A percentile compares a stretch with the other conserved stretches of the same genome.
Evolutionary conservation across 78 protist genomes (phyloP).

Genomic region (Cyanophora paradoxa): DNA sequence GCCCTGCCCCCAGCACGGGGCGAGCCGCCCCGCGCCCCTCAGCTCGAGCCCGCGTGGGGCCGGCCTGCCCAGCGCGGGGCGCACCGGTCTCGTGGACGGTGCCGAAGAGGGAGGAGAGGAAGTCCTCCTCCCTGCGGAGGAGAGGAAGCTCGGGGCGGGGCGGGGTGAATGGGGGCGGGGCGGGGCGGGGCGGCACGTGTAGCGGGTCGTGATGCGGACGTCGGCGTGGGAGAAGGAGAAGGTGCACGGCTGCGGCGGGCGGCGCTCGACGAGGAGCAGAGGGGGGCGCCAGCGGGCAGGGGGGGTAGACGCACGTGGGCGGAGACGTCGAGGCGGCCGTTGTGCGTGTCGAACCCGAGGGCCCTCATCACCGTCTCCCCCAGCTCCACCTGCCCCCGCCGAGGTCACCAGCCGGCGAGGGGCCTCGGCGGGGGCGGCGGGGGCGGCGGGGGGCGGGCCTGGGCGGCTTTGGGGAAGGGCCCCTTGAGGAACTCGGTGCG

Average conservation of each 20-base stretch:
- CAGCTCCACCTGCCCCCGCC: neutral
- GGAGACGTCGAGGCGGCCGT: slow-evolving; percentile 27
- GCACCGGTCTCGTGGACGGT: slow-evolving; percentile 30
- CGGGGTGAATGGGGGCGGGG: too few species aligned
- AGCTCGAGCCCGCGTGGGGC: too few species aligned
- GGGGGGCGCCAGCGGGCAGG: too few species aligned
- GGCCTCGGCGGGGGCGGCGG: neutral
- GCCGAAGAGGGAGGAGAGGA: neutral
- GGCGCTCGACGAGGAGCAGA: too few species aligned
- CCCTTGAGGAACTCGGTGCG: too few species aligned
- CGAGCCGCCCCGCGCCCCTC: too few species aligned
- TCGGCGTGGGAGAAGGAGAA: neutral
- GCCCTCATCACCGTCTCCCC: neutral
- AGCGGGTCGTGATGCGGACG: slow-evolving; percentile 44
- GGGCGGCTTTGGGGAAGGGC: too few species aligned
- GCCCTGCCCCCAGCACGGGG: slow-evolving; percentile 9
- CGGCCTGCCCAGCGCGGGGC: neutral
- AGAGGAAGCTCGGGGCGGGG: too few species aligned
- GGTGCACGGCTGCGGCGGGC: too few species aligned
- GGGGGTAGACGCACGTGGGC: too few species aligned
- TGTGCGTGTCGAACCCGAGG: slow-evolving; percentile 8
- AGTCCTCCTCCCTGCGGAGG: slow-evolving; percentile 25
- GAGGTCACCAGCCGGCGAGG: neutral
- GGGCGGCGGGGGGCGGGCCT: neutral
- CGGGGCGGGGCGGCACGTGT: too few species aligned